Evolutionary conservation across 2,329 filamentous ascomycete species (phyloP).

Genomic region (Coniochaeta sp.): DNA sequence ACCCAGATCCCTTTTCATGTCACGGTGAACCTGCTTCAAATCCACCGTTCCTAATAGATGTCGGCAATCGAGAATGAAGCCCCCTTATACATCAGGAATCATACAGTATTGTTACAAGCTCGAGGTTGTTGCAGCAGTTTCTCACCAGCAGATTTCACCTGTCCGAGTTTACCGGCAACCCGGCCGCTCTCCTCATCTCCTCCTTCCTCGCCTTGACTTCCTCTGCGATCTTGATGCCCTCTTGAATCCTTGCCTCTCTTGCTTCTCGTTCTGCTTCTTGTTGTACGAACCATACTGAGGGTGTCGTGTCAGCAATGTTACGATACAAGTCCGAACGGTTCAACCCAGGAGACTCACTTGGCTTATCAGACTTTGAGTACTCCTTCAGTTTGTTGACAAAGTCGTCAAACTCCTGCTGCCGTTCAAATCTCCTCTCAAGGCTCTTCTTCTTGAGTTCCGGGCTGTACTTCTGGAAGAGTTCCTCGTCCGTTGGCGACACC

Average conservation of each 20-base stretch:
- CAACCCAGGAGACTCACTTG: constrained; percentile 51
- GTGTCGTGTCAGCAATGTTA: neutral
- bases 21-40: too few relatives aligned
- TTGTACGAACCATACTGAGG: constrained; percentile 46
- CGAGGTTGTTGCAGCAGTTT: neutral
- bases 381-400: constrained; percentile 81
- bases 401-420: constrained; percentile 79
- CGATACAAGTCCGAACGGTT: neutral
- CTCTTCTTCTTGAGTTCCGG: constrained; percentile 87
- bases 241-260: constrained; percentile 26
- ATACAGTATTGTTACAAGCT: neutral
- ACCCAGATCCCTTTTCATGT: neutral
- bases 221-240: constrained; percentile 26
- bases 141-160: constrained; percentile 2
- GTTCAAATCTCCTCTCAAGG: constrained; percentile 67
- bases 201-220: constrained; percentile 36
- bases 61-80: too few relatives aligned
- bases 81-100: neutral
- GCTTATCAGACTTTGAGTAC: constrained; percentile 84
- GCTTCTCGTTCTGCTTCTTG: constrained; percentile 38
- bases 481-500: constrained; percentile 78
- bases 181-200: constrained; percentile 41
- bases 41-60: neutral
- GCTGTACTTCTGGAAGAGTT: constrained; percentile 87
- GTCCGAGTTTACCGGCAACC: constrained; percentile 26